Evolutionary conservation across 805 yeast genomes (phyloP), one percentile per base, ranked within the genome.

Genomic region (Kodamaea leandrae): DNA sequence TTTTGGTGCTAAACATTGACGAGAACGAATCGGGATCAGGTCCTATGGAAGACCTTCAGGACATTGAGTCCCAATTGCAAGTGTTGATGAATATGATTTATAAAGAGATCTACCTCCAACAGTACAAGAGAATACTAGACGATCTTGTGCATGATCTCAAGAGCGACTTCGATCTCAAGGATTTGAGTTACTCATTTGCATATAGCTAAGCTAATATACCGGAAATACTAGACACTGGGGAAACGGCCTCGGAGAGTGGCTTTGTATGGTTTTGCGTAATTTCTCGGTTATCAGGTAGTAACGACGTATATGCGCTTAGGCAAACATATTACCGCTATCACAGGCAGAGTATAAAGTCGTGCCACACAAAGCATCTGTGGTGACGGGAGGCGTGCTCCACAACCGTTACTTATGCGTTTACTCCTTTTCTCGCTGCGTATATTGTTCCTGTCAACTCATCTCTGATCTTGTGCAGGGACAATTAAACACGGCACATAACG

Each of bases 71-170:
- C 46, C 55, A 48, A 50, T 59, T 76, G 39, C 64, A 61, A 36
- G 55, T 59, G 4, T 59, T 77, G 18, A 64, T 71, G 39, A 57
- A 57, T 4, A 67, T 66, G 41, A 58, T 80, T 16, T 64, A 67
- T 39, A 49, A 47, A 24, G 70, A 49, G 19, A 60, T 62, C 41
- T 74, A 60, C 61, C 59, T 57, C 25, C 67, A 61, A 25, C 68
- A 64, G 15, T 82, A 77, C 52, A 70, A 71, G 42, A 61, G 61
- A 2, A 60, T 62, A 15, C 48, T 74, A 29, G 65, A 64, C 28
- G 50, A 58, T 3, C 74, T 82, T 41, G 66, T 71, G 0, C 68
- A 61, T 32, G 87, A 81, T 50, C 59, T 83, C 40, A 67, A 70
- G n/a, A 57, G 64, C 19, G 87, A 82, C 48, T 58, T 67, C 8